Base-by-base conservation (phyloP, 441 rosid genomes). In the Brassica hybrid region DNA sequence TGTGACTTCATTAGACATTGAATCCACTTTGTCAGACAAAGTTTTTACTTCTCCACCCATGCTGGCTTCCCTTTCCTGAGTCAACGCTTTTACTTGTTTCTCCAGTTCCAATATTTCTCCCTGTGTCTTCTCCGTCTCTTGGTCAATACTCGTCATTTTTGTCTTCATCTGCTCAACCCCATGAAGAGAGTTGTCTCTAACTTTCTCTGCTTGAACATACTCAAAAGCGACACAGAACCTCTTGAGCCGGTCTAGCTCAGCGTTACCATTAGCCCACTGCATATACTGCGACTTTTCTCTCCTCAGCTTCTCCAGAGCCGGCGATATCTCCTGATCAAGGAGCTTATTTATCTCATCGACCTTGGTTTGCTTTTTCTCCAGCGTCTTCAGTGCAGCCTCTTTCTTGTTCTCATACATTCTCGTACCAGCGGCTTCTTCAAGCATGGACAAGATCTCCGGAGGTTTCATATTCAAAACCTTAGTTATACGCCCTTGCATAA, bases 401-500 rank as follows among this genome's bases (percentile, higher is more conserved):
- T 96, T 94, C 87, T 96, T 96, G 41, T 92, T 96, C 77, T 96
- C 99, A 6, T 96, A 96, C 99, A 96, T 96, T 79, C 99, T 88
- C 19, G 99, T 96, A 67, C 99, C 99, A 60, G 98, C 98, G 69
- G 98, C 98, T 89, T 96, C 99, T 82, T 96, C 99, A 16, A 96
- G 97, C 99, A 96, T 96, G 4, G 99, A 96, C 56, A 96, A 76
- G 34, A 92, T 96, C 90, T 94, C 98, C 0, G 98, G 99, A 45
- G 99, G 98, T 83, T 96, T 96, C 99, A 96, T 96, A 69, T 94
- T 92, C 25, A 96, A 72, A 16, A 96, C 99, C 86, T 96, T 96
- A 30, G 99, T 94, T 73, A 96, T 96, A 54, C 99, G 94, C 34
- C 99, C 99, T 92, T 96, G 98, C 99, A 96, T 96, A 14, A 96